A percentile compares a stretch with the other conserved stretches of the same genome.
phyloP scores from a whole-genome alignment of 2,329 filamentous ascomycete species.

The Annulohypoxylon truncatum region DNA sequence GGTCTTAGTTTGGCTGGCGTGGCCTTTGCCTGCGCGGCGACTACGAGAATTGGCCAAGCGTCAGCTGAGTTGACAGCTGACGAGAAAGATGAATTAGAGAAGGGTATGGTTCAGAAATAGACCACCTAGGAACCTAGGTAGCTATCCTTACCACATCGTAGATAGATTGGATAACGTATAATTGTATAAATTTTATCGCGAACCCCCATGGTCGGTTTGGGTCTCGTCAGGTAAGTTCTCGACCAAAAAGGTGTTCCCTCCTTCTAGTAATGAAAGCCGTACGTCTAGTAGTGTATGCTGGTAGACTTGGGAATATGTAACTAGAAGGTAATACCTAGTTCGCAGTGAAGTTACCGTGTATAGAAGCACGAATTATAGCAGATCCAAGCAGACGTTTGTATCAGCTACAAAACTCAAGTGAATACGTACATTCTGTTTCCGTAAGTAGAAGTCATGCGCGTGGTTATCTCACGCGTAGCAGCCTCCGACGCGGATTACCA shows the following conservation, averaged over 20 bases:
- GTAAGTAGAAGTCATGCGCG: not conserved
- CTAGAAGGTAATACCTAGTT: too few species aligned
- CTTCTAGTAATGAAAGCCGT: too few species aligned
- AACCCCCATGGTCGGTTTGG: too few species aligned
- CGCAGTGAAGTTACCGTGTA: too few species aligned
- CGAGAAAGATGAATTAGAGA: conserved; percentile 44
- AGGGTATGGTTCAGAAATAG: conserved; percentile 2
- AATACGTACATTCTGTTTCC: not conserved
- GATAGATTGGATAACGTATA: not conserved
- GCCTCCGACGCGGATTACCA: not conserved
- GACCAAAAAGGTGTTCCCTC: too few species aligned
- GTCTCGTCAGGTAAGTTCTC: too few species aligned
- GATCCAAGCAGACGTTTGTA: too few species aligned
- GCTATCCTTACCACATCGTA: not conserved
- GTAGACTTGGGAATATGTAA: too few species aligned
- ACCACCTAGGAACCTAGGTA: not conserved
- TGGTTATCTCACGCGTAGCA: not conserved
- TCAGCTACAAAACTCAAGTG: not conserved
- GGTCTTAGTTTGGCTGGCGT: conserved; percentile 46
- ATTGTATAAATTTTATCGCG: not conserved
- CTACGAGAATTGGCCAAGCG: conserved; percentile 47
- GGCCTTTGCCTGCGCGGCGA: conserved; percentile 43
- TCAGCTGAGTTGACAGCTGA: conserved; percentile 50
- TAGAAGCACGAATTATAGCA: too few species aligned
- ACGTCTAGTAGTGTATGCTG: too few species aligned